Conservation (phyloP, 768 basidiomycete species). For the Phanerochaete carnosa region DNA sequence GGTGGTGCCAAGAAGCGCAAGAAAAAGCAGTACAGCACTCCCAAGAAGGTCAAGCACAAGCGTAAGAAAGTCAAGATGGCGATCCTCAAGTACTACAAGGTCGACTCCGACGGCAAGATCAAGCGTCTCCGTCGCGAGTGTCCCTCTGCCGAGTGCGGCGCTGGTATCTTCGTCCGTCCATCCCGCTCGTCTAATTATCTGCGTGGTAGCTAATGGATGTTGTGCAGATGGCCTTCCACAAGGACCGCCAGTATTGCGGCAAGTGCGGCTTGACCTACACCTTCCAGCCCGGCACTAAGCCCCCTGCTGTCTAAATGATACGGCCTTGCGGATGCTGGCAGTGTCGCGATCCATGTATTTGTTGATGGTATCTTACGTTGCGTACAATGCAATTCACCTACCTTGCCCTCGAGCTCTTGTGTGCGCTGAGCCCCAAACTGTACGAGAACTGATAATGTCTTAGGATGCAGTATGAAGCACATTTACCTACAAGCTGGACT, state of each 20-base stretch:
- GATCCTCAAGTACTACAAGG: slow-evolving; percentile 99
- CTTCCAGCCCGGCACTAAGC: slow-evolving; percentile 78
- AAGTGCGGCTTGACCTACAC: slow-evolving; percentile 89
- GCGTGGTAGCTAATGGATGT: slow-evolving; percentile 19
- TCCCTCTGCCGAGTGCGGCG: slow-evolving; percentile 76
- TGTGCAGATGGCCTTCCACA: slow-evolving; percentile 94
- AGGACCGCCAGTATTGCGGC: slow-evolving; percentile 97
- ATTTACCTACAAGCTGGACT: too few relatives aligned
- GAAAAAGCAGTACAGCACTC: slow-evolving; percentile 99
- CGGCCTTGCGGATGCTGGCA: neutral
- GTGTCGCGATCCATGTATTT: neutral
- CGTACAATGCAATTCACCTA: neutral
- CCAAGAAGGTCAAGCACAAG: slow-evolving; percentile 99
- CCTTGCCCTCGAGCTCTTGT: too few relatives aligned
- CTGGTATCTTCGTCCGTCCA: slow-evolving; percentile 73
- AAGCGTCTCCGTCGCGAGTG: slow-evolving; percentile 99
- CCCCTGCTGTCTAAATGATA: slow-evolving; percentile 55
- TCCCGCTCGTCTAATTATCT: neutral
- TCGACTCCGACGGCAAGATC: slow-evolving; percentile 99
- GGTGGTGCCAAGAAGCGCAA: slow-evolving; percentile 99
- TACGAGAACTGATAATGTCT: too few relatives aligned
- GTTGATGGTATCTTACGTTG: neutral
- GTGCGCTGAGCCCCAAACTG: too few relatives aligned
- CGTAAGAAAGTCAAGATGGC: slow-evolving; percentile 99
- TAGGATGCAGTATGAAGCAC: too few relatives aligned